Evolutionary conservation across 2,329 filamentous ascomycete species (phyloP).

Genomic region (Blastomyces gilchristii): DNA sequence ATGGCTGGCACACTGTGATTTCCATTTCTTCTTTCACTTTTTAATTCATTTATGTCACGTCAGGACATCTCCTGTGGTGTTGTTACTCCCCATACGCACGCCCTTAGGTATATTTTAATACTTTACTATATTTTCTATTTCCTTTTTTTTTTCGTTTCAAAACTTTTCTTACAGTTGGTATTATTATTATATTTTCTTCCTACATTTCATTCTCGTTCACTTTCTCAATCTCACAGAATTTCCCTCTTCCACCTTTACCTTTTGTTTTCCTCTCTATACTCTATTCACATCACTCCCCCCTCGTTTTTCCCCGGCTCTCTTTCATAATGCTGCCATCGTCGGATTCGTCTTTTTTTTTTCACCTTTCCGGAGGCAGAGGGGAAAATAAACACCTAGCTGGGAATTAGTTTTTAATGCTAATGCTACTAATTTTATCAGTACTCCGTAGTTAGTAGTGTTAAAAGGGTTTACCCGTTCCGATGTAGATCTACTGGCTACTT

Average conservation of each 20-base stretch:
- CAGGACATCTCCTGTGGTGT: not conserved
- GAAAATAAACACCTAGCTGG: not conserved
- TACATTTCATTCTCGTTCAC: too few relatives aligned
- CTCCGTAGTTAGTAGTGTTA: too few relatives aligned
- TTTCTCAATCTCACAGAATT: not conserved
- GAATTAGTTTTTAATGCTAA: not conserved
- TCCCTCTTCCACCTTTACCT: not conserved
- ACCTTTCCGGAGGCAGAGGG: not conserved
- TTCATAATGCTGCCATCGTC: not conserved
- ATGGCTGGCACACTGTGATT: not conserved
- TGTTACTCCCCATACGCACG: not conserved
- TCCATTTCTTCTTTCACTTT: constrained; percentile 7
- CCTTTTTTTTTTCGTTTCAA: not conserved
- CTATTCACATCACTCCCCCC: not conserved
- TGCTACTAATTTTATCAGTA: not conserved
- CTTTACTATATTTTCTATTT: not conserved
- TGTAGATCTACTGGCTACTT: not conserved
- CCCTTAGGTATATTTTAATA: not conserved
- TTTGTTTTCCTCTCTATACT: not conserved
- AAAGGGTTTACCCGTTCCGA: not conserved
- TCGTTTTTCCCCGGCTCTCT: not conserved
- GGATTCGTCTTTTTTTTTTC: not conserved
- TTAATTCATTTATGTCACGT: not conserved
- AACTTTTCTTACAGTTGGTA: not conserved
- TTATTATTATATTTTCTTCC: too few relatives aligned